Base-by-base conservation (phyloP, 2,329 filamentous ascomycete genomes). In the Teratosphaeria gauchensis region DNA sequence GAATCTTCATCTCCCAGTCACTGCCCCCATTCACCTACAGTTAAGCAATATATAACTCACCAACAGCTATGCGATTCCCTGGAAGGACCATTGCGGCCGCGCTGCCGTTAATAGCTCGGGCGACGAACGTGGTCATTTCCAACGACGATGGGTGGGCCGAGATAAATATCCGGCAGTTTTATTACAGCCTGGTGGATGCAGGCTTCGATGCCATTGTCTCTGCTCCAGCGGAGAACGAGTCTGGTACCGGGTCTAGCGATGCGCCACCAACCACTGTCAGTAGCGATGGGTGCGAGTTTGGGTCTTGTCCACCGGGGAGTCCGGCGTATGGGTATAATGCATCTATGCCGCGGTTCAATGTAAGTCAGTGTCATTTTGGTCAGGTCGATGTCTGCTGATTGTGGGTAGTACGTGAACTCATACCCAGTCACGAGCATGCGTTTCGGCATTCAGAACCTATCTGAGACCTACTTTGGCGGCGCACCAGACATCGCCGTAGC, bases 141-240 rank as follows among this genome's bases (percentile, higher is more conserved):
- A 89, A 89, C 71, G 86, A 89, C 63, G 87, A 89, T 68, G 86
- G 87, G 35, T 89, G 87, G 87, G 84, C 86, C 4, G 86, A 88
- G 73, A 79, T 79, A 48, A 87, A 89, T 66, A 74, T 86, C 55
- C 81, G 86, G 16, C 77, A 78, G 0, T 75, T 88, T 56, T 82
- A 86, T 72, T 72, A 82, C 56, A 75, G 78, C 12, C 73, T 89
- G 48, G 78, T 73, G 9, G 71, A 72, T 1, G 78, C 81, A 1
- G 83, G 83, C 0, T 81, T 88, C 64, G 75, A 82, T 9, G 83
- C 84, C 8, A 76, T 89, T 9, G 76, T 90, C 5, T 87, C 85
- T 0, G 83, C 77, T 0, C 86, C 87, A 0, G 85, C 86, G 0
- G 80, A 87, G 58, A 83, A 88, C 70, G 73, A 86, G 69, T 87